These are phyloP conservation scores for Rheum nobile DNA, from an alignment of 148 eudicot genomes.

Conservation along the genomic window DNA sequence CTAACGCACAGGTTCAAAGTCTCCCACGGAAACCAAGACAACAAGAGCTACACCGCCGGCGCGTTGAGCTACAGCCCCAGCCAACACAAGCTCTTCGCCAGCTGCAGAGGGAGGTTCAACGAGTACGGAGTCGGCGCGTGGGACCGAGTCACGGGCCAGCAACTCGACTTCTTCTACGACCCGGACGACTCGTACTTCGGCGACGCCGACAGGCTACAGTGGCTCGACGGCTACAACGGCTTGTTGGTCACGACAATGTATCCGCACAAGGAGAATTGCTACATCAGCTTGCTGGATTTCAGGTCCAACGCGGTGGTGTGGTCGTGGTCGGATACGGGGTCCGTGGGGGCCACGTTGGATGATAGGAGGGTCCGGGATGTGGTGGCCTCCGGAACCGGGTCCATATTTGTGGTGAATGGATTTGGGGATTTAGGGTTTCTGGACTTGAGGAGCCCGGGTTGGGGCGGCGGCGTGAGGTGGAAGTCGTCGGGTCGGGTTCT, in stretches of 20 bases:
- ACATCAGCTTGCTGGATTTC: conserved; percentile 70
- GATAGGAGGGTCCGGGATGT: conserved; percentile 75
- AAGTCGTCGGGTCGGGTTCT: conserved; percentile 60
- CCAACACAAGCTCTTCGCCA: conserved; percentile 42
- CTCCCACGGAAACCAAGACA: conserved; percentile 33
- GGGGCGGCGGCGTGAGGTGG: conserved; percentile 53
- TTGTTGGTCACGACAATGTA: conserved; percentile 71
- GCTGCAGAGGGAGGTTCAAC: conserved; percentile 84
- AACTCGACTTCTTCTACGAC: conserved; percentile 75
- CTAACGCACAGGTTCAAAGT: conserved; percentile 49
- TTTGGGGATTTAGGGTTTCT: conserved; percentile 83
- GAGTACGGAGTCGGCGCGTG: conserved; percentile 85
- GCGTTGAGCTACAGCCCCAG: conserved; percentile 38
- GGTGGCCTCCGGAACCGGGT: conserved; percentile 55
- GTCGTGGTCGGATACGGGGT: conserved; percentile 62
- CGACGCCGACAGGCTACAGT: conserved; percentile 77
- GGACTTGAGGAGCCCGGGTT: conserved; percentile 49
- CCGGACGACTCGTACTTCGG: conserved; percentile 78
- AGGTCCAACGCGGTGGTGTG: conserved; percentile 63
- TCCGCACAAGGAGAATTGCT: conserved; percentile 79
- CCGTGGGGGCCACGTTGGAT: conserved; percentile 13
- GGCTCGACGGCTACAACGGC: conserved; percentile 54
- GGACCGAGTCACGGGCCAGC: conserved; percentile 78
- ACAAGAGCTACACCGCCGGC: conserved; percentile 80
- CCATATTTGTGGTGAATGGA: conserved; percentile 76